Evolutionary conservation across 768 basidiomycete genomes (phyloP).

Genomic region (Pulveroboletus sp.): DNA sequence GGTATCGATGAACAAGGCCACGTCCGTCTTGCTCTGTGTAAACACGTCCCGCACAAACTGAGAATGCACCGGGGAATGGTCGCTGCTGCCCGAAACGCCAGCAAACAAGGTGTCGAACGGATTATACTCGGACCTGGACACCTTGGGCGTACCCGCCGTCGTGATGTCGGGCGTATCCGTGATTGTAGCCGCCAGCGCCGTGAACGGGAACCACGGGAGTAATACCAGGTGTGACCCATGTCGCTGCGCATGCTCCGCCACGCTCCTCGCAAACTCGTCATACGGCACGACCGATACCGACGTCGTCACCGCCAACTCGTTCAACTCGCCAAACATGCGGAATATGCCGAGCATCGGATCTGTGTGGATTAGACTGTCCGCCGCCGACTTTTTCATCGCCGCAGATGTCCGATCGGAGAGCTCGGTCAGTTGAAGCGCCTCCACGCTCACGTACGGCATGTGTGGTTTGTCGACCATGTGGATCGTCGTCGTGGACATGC

Average conservation of each 20-base stretch:
- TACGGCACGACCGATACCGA: conserved; percentile 72
- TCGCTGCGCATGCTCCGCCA: conserved; percentile 62
- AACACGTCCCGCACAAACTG: conserved; percentile 86
- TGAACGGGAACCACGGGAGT: conserved; percentile 72
- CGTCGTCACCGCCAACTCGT: conserved; percentile 61
- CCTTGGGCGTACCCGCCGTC: conserved; percentile 11
- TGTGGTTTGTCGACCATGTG: conserved; percentile 6
- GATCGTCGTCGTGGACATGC: conserved; percentile 10
- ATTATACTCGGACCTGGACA: conserved; percentile 33
- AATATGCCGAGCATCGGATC: conserved; percentile 76
- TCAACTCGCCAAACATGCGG: conserved; percentile 72
- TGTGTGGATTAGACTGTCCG: conserved; percentile 64
- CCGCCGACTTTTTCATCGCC: conserved; percentile 62
- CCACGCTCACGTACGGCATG: conserved; percentile 42
- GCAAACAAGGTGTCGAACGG: conserved; percentile 75
- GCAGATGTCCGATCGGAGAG: conserved; percentile 64
- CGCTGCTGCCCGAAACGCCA: conserved; percentile 18
- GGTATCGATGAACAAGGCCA: conserved; percentile 81
- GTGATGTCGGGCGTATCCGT: conserved; percentile 2
- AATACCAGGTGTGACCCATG: conserved; percentile 71
- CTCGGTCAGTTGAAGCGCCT: conserved; percentile 87
- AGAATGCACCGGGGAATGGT: conserved; percentile 61
- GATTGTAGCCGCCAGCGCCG: conserved; percentile 2
- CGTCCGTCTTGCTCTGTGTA: conserved; percentile 64
- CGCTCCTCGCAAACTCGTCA: conserved; percentile 69